Evolutionary conservation across 116 monocot genomes (phyloP).

Genomic region (Zostera marina): DNA sequence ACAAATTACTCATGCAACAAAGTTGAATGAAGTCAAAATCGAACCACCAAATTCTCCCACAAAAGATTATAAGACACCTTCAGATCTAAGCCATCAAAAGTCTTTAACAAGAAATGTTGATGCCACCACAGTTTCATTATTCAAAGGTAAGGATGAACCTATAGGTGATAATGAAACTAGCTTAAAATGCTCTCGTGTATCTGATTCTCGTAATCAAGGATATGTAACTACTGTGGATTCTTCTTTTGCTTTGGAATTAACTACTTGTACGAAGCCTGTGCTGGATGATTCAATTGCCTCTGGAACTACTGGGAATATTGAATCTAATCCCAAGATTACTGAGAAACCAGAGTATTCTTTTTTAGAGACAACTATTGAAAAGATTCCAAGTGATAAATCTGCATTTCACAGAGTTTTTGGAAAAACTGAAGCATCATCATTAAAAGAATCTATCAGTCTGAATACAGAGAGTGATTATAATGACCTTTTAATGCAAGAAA

Average conservation of each 20-base stretch:
- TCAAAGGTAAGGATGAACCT: constrained; percentile 1
- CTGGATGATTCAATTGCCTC: background rate
- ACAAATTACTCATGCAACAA: too few species aligned
- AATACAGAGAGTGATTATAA: background rate
- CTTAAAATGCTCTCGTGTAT: background rate
- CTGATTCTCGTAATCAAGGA: background rate
- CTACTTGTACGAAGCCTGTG: background rate
- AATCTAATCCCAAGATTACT: background rate
- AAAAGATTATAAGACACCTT: background rate
- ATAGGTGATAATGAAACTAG: background rate
- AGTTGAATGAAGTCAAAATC: too few species aligned
- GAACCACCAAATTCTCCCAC: too few species aligned
- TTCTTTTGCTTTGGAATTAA: background rate
- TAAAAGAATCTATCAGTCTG: background rate
- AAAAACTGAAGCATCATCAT: background rate
- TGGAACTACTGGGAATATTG: background rate
- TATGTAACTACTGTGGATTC: background rate
- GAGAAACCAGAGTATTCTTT: background rate
- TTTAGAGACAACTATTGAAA: background rate
- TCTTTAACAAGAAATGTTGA: background rate
- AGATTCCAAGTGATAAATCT: constrained; percentile 1
- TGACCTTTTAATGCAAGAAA: constrained; percentile 2
- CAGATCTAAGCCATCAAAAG: background rate
- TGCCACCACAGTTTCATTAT: background rate
- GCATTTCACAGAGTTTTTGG: background rate